Evolutionary conservation across 2,329 filamentous ascomycete genomes (phyloP).

Genomic region (Calonectria multiphialidica): DNA sequence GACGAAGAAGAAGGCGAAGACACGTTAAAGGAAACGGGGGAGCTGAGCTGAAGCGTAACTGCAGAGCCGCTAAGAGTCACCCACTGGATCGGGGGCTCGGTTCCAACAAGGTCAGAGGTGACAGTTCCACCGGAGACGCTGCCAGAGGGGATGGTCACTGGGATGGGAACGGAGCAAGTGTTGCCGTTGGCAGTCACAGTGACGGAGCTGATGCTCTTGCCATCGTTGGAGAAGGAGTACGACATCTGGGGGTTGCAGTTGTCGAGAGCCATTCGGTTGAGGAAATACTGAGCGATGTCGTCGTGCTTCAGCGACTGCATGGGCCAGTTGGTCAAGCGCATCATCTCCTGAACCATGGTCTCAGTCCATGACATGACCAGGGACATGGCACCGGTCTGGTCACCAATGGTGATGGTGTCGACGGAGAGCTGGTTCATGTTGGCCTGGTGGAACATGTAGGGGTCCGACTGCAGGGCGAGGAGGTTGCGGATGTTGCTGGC

Average conservation of each 20-base stretch:
- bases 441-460: slow-evolving; percentile 38
- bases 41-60: slow-evolving; percentile 20
- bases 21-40: neutral
- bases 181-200: slow-evolving; percentile 26
- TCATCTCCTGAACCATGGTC: slow-evolving; percentile 31
- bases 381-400: slow-evolving; percentile 29
- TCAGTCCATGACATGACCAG: slow-evolving; percentile 33
- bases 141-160: slow-evolving; percentile 25
- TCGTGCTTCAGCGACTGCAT: slow-evolving; percentile 31
- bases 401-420: slow-evolving; percentile 25
- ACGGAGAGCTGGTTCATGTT: slow-evolving; percentile 30
- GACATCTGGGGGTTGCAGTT: slow-evolving; percentile 26
- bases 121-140: slow-evolving; percentile 16
- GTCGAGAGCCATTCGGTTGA: slow-evolving; percentile 28
- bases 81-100: slow-evolving; percentile 34
- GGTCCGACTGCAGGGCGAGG: slow-evolving; percentile 25
- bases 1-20: neutral
- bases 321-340: slow-evolving; percentile 33
- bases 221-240: slow-evolving; percentile 23
- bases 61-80: slow-evolving; percentile 26
- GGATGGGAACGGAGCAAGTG: slow-evolving; percentile 24
- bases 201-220: slow-evolving; percentile 18
- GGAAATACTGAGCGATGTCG: slow-evolving; percentile 30
- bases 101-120: slow-evolving; percentile 19
- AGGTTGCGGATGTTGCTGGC: slow-evolving; percentile 27